These are phyloP conservation scores for Metschnikowia lochheadii DNA, from an alignment of 805 yeast genomes.

Conservation along the genomic window DNA sequence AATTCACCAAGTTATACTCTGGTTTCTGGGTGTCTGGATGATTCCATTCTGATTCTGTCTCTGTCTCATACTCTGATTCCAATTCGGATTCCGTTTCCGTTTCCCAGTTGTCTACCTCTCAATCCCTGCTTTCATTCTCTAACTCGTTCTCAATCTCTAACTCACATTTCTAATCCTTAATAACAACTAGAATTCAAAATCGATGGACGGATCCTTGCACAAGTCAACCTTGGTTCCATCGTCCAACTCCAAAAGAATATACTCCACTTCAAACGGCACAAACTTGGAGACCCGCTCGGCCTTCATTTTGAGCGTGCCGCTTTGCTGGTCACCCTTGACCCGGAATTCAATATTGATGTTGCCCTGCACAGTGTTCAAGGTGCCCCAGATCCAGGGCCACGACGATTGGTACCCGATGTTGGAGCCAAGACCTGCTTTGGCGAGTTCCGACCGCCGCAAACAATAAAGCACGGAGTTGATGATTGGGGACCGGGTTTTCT, in stretches of 20 bases:
- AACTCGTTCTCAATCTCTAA: too few species aligned
- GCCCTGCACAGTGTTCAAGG: slow-evolving; percentile 79
- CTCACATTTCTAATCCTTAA: too few species aligned
- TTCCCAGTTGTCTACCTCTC: too few species aligned
- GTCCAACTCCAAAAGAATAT: slow-evolving; percentile 26
- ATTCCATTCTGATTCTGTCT: too few species aligned
- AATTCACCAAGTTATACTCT: too few species aligned
- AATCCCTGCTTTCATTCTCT: too few species aligned
- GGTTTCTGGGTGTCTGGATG: too few species aligned
- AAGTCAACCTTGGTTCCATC: slow-evolving; percentile 25
- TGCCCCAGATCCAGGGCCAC: slow-evolving; percentile 89
- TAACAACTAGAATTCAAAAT: slow-evolving; percentile 21
- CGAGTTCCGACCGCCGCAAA: slow-evolving; percentile 67
- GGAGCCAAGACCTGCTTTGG: slow-evolving; percentile 63
- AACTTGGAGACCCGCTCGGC: slow-evolving; percentile 65
- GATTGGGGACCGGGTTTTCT: slow-evolving; percentile 84
- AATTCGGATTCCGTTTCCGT: too few species aligned
- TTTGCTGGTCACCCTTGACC: slow-evolving; percentile 61
- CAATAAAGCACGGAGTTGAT: slow-evolving; percentile 83
- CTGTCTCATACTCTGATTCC: too few species aligned
- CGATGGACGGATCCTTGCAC: slow-evolving; percentile 25
- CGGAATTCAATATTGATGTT: slow-evolving; percentile 67
- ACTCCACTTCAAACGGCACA: slow-evolving; percentile 40
- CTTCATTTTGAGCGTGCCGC: slow-evolving; percentile 55
- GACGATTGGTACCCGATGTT: slow-evolving; percentile 69